Percentiles rank a stretch among this genome's conserved stretches.
These are phyloP conservation scores for Fusarium mexicanum DNA, from an alignment of 2,329 filamentous ascomycete genomes.

Conservation along the genomic window DNA sequence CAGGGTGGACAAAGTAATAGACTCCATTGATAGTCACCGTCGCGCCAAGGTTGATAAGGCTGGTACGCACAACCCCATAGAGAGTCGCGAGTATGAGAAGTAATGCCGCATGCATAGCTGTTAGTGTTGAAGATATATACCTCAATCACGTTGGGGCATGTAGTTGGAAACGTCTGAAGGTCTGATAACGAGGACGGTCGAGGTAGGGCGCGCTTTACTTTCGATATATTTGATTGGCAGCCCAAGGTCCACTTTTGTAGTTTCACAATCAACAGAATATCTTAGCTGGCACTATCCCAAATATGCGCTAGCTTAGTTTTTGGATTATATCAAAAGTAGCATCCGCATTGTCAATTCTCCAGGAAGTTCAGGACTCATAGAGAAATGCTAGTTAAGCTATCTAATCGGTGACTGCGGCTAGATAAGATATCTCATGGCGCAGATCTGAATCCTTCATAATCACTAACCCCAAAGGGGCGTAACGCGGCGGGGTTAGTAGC, in stretches of 20 bases:
- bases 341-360: background rate
- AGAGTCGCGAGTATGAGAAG: too few relatives aligned
- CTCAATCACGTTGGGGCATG: too few relatives aligned
- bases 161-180: background rate
- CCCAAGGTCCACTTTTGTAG: background rate
- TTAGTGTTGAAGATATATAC: too few relatives aligned
- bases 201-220: background rate
- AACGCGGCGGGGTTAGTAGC: background rate
- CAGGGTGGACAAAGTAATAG: background rate
- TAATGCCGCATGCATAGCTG: background rate
- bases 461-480: background rate
- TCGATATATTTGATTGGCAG: background rate
- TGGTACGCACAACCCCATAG: background rate
- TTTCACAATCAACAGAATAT: accelerated
- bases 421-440: background rate
- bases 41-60: background rate
- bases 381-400: background rate
- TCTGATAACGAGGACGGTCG: accelerated
- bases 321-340: background rate
- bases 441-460: background rate
- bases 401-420: background rate
- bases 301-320: accelerated
- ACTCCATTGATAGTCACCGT: background rate
- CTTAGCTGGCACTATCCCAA: background rate
- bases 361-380: background rate